These are phyloP conservation scores for Gomphus sp. DNA, from an alignment of 1,284 basidiomycete species.

Conservation along the genomic window DNA sequence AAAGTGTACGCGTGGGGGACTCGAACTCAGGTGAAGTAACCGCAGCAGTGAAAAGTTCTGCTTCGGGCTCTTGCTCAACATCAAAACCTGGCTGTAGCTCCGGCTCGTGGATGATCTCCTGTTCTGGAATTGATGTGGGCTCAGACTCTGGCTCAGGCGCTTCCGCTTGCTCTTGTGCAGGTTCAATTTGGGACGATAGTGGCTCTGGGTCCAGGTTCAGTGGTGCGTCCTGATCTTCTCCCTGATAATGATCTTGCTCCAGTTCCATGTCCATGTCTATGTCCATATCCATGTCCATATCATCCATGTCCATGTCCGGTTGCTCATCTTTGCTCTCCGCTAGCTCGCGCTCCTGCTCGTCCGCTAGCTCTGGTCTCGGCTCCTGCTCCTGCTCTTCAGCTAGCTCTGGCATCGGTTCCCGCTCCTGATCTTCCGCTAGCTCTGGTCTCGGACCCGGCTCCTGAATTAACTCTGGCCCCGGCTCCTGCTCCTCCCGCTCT, in stretches of 20 bases:
- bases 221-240: neutral
- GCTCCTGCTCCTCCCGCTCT: no score
- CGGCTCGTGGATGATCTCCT: neutral
- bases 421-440: no score
- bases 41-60: neutral
- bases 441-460: no score
- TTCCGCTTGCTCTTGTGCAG: neutral
- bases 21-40: neutral
- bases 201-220: neutral
- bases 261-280: neutral
- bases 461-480: no score
- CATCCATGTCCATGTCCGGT: neutral
- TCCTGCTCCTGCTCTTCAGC: no score
- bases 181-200: neutral
- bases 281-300: neutral
- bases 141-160: neutral
- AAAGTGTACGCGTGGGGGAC: neutral
- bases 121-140: neutral
- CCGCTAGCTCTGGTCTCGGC: no score
- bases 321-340: neutral
- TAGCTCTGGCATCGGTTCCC: no score
- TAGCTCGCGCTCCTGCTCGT: no score
- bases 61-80: neutral
- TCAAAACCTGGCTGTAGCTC: neutral
- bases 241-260: neutral